Evolutionary conservation across 306 rosid genomes (phyloP).

Genomic region (Pterocarpus santalinus): DNA sequence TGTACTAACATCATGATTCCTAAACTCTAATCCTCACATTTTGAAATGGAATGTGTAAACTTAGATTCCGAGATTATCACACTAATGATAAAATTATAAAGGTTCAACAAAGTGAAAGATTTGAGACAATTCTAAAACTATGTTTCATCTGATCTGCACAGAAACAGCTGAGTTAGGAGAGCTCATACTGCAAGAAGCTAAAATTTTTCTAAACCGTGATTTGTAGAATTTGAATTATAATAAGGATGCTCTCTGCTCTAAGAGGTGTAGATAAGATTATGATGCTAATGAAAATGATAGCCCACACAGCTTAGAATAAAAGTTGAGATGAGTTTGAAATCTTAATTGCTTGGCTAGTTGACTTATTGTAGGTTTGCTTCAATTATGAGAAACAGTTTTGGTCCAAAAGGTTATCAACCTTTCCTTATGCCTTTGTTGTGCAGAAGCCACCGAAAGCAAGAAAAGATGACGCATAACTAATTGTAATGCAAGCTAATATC

Average conservation of each 20-base stretch:
- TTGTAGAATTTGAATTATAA: constrained; percentile 1
- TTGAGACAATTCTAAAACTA: background rate
- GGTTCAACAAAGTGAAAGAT: constrained; percentile 17
- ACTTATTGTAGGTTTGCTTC: too few relatives aligned
- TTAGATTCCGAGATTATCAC: background rate
- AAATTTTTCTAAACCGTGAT: background rate
- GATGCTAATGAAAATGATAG: too few relatives aligned
- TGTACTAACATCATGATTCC: background rate
- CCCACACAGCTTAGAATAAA: too few relatives aligned
- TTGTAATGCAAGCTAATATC: background rate
- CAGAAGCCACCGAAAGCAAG: too few relatives aligned
- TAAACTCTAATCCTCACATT: constrained; percentile 13
- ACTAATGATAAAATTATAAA: background rate
- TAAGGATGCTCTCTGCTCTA: too few relatives aligned
- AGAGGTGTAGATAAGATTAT: too few relatives aligned
- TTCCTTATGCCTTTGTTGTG: too few relatives aligned
- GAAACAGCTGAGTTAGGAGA: background rate
- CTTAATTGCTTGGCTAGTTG: too few relatives aligned
- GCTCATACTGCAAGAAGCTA: background rate
- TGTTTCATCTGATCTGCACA: background rate
- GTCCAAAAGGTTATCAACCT: too few relatives aligned
- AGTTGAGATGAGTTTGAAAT: too few relatives aligned
- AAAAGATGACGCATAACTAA: too few relatives aligned
- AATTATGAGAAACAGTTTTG: too few relatives aligned
- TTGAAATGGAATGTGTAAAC: constrained; percentile 9